Evolutionary conservation across 2,329 filamentous ascomycete genomes (phyloP), one percentile per base, ranked within the genome.

Genomic region (Teratosphaeria destructans): DNA sequence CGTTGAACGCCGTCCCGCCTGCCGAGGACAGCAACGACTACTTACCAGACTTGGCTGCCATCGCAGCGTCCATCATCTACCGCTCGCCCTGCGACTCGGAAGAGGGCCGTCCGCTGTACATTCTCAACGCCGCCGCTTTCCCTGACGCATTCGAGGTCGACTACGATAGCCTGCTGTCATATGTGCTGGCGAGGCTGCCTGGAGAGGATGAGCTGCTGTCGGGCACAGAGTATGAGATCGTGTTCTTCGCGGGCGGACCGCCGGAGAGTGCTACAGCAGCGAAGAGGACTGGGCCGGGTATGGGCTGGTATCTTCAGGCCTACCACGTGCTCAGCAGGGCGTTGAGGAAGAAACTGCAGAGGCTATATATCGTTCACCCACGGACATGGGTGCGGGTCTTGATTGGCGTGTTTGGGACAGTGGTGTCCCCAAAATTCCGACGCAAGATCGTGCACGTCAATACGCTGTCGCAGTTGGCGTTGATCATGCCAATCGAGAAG

Each of bases 401-500:
- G 63, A 75, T 81, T 23, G 80, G 82, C 66, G 77, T 82, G 59
- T 80, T 83, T 69, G 80, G 79, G 3, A 81, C 80, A 29, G 78
- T 83, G 57, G 80, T 82, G 23, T 81, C 79, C 61, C 79, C 79
- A 37, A 83, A 83, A 66, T 82, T 82, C 65, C 73, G 79, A 68
- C 76, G 79, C 67, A 83, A 83, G 73, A 80, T 82, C 52, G 73
- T 81, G n/a, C 80, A 82, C 66, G 79, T 81, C 61, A 79, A 77
- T 56, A 79, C 73, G 32, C 64, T 83, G 58, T 78, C 73, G 55
- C 74, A 75, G 29, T 73, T 83, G 54, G 79, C 79, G 12, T 68
- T 78, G 52, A 74, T 81, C 55, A 72, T 82, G 29, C 76, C 78
- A 12, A 78, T 83, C 60, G 79, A 81, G 67, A 72, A 77, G 58